Base-by-base conservation (phyloP, 2,329 filamentous ascomycete genomes). In the Talaromyces funiculosus region DNA sequence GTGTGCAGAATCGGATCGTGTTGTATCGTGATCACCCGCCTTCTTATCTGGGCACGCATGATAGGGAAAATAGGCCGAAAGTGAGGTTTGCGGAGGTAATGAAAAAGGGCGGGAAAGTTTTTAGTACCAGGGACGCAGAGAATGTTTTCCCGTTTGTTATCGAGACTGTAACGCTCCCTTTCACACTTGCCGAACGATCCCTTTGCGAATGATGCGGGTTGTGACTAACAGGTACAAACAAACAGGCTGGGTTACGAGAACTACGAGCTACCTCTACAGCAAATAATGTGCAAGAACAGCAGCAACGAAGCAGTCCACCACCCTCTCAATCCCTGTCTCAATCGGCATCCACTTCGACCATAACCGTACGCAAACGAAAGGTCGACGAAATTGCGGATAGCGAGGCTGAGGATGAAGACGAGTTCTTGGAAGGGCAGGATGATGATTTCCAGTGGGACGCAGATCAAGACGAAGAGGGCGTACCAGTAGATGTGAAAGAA, bases 21-120 rank as follows among this genome's bases (percentile, higher is more conserved):
- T 74, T 96, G 35, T 96, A 94, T 73, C 83, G 89, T 67, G 90
- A 96, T 75, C 92, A 85, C 83, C 82, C 5, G 4, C 45, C 79
- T 14, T 7, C 3, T 10, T 4, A 47, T 47, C 24, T 47, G 14
- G 14, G 9, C 18, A 53, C 3, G 22, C 63, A 67, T 38, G 72
- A 78, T 60, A 69, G 73, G 18, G 9, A 4, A 8, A 22, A 16
- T 14, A 78, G 24, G 62, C 80, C 81, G 65, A 59, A 55, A 31
- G 73, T 84, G 45, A 81, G 84, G 61, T 80, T 89, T 65, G 84
- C 81, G 10, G 86, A 86, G 54, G 75, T 90, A 10, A 82, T 89
- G 68, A 90, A 89, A 72, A 73, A 83, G 38, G 81, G 84, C 64
- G 86, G 87, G 7, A 82, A 79, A 67, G 67, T 68, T 1, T 42